phyloP scores from a whole-genome alignment of 2,329 filamentous ascomycete genomes.

The Cytospora paraplurivora region DNA sequence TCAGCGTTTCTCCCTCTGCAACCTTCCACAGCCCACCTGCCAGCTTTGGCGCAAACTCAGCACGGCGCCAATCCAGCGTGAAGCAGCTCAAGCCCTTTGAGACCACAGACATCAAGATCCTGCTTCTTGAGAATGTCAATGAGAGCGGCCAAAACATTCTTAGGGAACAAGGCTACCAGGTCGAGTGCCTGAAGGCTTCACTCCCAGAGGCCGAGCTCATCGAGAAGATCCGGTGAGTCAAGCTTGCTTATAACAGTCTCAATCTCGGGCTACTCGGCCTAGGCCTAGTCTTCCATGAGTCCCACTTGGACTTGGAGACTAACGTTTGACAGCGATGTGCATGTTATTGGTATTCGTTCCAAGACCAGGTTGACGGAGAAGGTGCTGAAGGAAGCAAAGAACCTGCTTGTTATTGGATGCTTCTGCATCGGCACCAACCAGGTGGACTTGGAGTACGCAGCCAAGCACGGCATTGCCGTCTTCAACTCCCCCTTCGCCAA shows the following conservation, averaged over 20 bases:
- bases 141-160: slow-evolving; percentile 84
- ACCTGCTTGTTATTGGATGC: slow-evolving; percentile 93
- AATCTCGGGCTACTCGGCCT: not conserved
- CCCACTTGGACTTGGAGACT: slow-evolving; percentile 19
- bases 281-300: not conserved
- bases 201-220: slow-evolving; percentile 92
- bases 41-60: slow-evolving; percentile 42
- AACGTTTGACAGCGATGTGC: slow-evolving; percentile 69
- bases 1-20: slow-evolving; percentile 71
- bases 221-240: slow-evolving; percentile 83
- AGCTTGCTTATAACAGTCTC: not conserved
- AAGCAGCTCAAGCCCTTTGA: slow-evolving; percentile 95
- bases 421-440: slow-evolving; percentile 99
- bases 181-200: slow-evolving; percentile 86
- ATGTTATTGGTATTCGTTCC: slow-evolving; percentile 96
- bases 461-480: slow-evolving; percentile 85
- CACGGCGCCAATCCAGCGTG: slow-evolving; percentile 16
- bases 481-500: slow-evolving; percentile 99
- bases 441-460: slow-evolving; percentile 83
- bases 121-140: slow-evolving; percentile 96
- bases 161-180: slow-evolving; percentile 86
- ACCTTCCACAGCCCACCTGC: slow-evolving; percentile 71
- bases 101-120: slow-evolving; percentile 93
- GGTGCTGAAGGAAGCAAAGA: slow-evolving; percentile 86
- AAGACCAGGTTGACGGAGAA: slow-evolving; percentile 92